Evolutionary conservation across 2,329 filamentous ascomycete species (phyloP).

Genomic region (Xylariaceae sp.): DNA sequence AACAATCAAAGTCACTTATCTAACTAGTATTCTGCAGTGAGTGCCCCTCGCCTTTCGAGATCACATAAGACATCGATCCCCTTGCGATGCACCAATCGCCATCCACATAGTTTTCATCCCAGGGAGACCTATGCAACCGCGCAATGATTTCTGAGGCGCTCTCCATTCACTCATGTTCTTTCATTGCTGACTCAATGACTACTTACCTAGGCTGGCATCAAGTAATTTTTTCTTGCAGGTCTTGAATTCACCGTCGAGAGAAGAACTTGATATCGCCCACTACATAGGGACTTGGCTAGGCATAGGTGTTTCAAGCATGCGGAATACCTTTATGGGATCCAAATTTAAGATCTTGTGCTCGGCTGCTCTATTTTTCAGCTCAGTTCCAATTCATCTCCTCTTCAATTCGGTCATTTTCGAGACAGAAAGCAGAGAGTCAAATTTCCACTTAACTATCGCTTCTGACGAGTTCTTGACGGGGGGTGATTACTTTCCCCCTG

Average conservation of each 20-base stretch:
- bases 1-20: too few relatives aligned
- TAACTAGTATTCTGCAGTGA: too few relatives aligned
- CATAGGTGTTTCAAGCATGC: slow-evolving; percentile 40
- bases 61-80: too few relatives aligned
- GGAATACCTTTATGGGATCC: slow-evolving; percentile 33
- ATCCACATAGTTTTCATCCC: too few relatives aligned
- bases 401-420: slow-evolving; percentile 28
- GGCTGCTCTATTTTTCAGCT: slow-evolving; percentile 20
- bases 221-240: slow-evolving; percentile 37
- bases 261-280: slow-evolving; percentile 47
- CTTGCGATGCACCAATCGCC: too few relatives aligned
- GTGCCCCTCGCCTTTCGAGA: too few relatives aligned
- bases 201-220: not conserved
- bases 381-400: slow-evolving; percentile 28
- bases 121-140: too few relatives aligned
- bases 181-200: not conserved
- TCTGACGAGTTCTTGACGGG: slow-evolving; percentile 18
- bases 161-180: too few relatives aligned
- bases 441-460: slow-evolving; percentile 20
- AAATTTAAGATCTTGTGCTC: slow-evolving; percentile 18
- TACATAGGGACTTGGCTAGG: slow-evolving; percentile 36
- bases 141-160: too few relatives aligned
- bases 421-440: slow-evolving; percentile 8
- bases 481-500: slow-evolving; percentile 14
- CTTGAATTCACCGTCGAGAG: slow-evolving; percentile 45